Conservation (phyloP, 202 grass and related monocot species). For the Bolboschoenoplectus hybrid region DNA sequence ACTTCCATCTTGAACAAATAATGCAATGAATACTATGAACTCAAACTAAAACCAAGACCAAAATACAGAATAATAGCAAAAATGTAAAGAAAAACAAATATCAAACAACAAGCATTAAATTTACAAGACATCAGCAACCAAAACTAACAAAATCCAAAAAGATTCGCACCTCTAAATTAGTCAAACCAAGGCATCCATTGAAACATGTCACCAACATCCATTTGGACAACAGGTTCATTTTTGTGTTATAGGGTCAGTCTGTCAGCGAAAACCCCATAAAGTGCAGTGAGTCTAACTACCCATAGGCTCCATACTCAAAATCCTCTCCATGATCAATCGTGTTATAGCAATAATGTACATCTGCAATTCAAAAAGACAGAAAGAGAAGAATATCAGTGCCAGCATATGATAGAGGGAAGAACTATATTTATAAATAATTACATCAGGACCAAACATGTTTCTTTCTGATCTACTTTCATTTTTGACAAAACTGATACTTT, state of each 20-base stretch:
- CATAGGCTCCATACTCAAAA: neutral
- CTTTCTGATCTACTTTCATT: neutral
- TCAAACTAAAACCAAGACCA: conserved; percentile 24
- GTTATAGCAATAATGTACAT: conserved; percentile 24
- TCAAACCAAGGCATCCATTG: conserved; percentile 18
- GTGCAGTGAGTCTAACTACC: neutral
- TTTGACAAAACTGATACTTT: conserved; percentile 1
- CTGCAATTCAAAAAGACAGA: conserved; percentile 24
- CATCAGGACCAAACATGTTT: neutral
- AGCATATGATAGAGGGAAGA: neutral
- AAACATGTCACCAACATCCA: neutral
- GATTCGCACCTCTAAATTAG: neutral
- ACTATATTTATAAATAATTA: conserved; percentile 16
- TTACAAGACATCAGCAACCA: conserved; percentile 27
- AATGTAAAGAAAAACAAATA: conserved; percentile 11
- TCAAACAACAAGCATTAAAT: conserved; percentile 2
- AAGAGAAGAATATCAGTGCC: conserved; percentile 8
- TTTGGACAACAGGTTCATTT: neutral
- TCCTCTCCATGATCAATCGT: neutral
- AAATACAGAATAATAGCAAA: neutral
- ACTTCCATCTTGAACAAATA: neutral
- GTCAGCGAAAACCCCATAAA: neutral
- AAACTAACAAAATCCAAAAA: conserved; percentile 10
- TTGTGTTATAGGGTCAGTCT: neutral
- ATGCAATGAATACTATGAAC: conserved; percentile 16